Evolutionary conservation across 106 monocot species (phyloP).

Genomic region (Dioscorea zingiberensis): DNA sequence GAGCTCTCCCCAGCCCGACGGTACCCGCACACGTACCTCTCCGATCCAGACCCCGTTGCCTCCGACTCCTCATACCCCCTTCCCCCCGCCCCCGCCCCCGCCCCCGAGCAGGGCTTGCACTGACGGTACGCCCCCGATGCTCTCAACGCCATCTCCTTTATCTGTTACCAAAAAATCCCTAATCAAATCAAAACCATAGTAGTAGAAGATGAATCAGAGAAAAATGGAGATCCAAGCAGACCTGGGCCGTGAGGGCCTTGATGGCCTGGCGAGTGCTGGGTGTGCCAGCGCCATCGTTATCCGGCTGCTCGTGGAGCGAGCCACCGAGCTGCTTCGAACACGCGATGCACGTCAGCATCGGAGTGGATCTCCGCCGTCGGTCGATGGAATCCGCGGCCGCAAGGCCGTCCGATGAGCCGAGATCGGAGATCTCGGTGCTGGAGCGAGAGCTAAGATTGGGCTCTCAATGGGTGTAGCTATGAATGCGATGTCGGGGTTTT

Average conservation of each 20-base stretch:
- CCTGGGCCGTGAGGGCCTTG: constrained; percentile 75
- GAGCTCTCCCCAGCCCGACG: constrained; percentile 38
- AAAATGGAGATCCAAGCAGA: constrained; percentile 1
- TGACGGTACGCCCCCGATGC: constrained; percentile 85
- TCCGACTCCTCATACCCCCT: constrained; percentile 38
- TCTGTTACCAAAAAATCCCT: constrained; percentile 21
- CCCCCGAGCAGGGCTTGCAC: constrained; percentile 64
- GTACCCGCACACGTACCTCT: constrained; percentile 58
- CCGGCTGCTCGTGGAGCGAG: constrained; percentile 21
- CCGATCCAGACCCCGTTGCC: constrained; percentile 38
- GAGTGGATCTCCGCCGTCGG: not conserved
- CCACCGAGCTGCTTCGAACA: constrained; percentile 55
- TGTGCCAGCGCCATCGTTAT: constrained; percentile 19
- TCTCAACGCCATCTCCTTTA: constrained; percentile 93
- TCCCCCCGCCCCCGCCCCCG: constrained; percentile 10
- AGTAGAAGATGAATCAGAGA: not conserved
- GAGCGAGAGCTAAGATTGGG: too few species aligned
- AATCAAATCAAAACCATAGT: not conserved
- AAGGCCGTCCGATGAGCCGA: too few species aligned
- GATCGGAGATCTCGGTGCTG: too few species aligned
- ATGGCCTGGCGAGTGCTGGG: constrained; percentile 67
- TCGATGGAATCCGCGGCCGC: too few species aligned
- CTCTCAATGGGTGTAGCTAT: too few species aligned
- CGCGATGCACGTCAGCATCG: constrained; percentile 91
- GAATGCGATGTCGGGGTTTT: too few species aligned